Percentiles rank a stretch among this genome's conserved stretches.
Evolutionary conservation across 2,329 filamentous ascomycete species (phyloP).

Genomic region (Chalaropsis thielavioides): DNA sequence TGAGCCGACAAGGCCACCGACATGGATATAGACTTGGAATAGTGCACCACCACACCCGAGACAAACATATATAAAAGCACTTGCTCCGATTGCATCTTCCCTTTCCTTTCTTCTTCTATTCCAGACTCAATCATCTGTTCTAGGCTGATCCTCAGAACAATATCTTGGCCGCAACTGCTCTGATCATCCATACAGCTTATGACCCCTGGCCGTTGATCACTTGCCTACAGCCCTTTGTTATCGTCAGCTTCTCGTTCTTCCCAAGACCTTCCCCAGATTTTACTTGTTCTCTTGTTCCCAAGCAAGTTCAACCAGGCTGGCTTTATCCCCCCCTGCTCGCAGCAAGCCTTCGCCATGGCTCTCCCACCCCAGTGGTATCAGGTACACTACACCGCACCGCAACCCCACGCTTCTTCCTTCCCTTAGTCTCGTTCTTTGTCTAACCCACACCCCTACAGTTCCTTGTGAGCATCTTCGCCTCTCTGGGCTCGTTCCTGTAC

Average conservation of each 20-base stretch:
- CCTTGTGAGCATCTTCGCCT: slow-evolving; percentile 40
- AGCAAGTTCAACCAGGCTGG: background rate
- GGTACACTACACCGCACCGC: slow-evolving; percentile 13
- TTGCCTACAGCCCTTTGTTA: background rate
- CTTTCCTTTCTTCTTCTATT: background rate
- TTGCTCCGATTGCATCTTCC: background rate
- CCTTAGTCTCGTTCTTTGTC: background rate
- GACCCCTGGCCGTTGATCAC: slow-evolving; percentile 1
- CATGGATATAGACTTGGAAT: background rate
- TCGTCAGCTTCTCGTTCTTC: background rate
- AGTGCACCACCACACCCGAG: background rate
- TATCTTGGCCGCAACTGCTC: background rate
- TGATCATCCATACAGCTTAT: background rate
- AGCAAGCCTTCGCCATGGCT: slow-evolving; percentile 24
- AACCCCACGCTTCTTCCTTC: background rate
- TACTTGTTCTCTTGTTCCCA: background rate
- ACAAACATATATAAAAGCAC: slow-evolving; percentile 1
- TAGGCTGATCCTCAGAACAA: background rate
- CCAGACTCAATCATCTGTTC: background rate
- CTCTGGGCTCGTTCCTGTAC: slow-evolving; percentile 39
- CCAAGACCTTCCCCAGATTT: background rate
- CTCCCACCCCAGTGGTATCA: slow-evolving; percentile 32
- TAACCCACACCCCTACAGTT: slow-evolving; percentile 26
- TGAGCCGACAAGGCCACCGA: background rate
- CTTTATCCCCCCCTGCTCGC: background rate